Percentiles rank a stretch among this genome's conserved stretches.
These are phyloP conservation scores for Murraya koenigii DNA, from an alignment of 345 rosid genomes.

Conservation along the genomic window DNA sequence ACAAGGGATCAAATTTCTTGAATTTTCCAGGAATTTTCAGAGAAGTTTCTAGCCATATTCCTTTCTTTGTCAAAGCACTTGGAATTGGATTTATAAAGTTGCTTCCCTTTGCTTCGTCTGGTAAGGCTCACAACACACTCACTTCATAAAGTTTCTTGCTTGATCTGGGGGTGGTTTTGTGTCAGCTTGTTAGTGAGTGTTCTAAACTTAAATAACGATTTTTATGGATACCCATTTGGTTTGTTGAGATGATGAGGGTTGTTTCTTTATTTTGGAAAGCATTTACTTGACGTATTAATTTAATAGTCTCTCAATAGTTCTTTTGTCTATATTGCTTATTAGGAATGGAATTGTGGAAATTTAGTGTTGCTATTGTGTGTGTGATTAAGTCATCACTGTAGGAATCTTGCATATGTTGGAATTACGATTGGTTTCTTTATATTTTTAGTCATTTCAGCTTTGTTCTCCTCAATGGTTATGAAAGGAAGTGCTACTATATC, in stretches of 20 bases:
- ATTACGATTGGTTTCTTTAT: not conserved
- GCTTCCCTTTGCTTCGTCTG: not conserved
- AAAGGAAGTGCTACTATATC: not conserved
- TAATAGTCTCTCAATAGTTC: not conserved
- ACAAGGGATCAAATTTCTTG: slow-evolving; percentile 1
- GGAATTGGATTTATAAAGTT: not conserved
- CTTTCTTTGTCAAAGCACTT: not conserved
- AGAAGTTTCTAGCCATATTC: not conserved
- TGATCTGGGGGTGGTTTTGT: not conserved
- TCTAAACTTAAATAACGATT: not conserved
- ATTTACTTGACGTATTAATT: not conserved
- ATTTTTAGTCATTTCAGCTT: not conserved
- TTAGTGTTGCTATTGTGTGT: not conserved
- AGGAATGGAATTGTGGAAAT: not conserved
- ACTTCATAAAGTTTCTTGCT: not conserved
- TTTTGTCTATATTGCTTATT: not conserved
- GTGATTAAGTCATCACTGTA: not conserved
- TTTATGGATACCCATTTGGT: not conserved
- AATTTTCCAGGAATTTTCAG: slow-evolving; percentile 14
- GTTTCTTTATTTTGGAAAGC: not conserved
- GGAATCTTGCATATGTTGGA: not conserved
- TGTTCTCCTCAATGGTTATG: not conserved
- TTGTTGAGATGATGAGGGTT: not conserved
- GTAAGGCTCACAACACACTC: slow-evolving; percentile 2
- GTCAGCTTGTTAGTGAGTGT: not conserved